Base-by-base conservation (phyloP, 257 asterid species). In the Ophiorrhiza pumila region DNA sequence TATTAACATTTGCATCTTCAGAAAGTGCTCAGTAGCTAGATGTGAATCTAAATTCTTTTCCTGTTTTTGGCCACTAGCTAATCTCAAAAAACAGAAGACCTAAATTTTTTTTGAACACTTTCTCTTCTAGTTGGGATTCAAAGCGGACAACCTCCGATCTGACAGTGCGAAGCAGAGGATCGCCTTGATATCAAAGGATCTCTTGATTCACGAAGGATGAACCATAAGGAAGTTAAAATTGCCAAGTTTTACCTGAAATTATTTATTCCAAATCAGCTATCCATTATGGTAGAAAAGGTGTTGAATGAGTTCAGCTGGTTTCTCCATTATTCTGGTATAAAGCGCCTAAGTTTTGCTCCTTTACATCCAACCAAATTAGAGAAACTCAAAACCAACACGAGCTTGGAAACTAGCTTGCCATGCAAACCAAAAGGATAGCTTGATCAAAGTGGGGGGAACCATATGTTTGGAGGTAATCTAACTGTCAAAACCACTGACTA, bases 81-180 rank as follows among this genome's bases (percentile, higher is more conserved):
- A 31, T 37, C 13, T 17, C 12, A 12, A 22, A 37, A 1, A 22
- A 1, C 37, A 63, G n/a, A 69, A 68, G 18, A n/a, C 34, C 43
- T 25, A 18, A 39, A 7, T 65, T 39, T 11, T 61, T 77, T 69
- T 65, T 25, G 56, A 32, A 64, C 43, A 32, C 31, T 55, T 41
- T 52, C 27, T n/a, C 46, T 76, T 74, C 67, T 89, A 94, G 99
- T 83, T 91, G 75, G 99, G 89, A 69, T 82, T 79, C 70, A 91
- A 85, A 85, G 95, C 83, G 46, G 97, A 94, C 71, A 81, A 32
- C 83, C 87, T 94, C 62, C 95, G 97, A 4, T 71, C 96, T 14
- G 97, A 94, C 74, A 90, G 99, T 75, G 79, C 86, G 31, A 94
- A 94, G 84, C 98, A 91, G 85, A 85, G 97, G 83, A 89, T 90